phyloP scores from a whole-genome alignment of 2,329 filamentous ascomycete genomes.

The Xylariaceae sp. region DNA sequence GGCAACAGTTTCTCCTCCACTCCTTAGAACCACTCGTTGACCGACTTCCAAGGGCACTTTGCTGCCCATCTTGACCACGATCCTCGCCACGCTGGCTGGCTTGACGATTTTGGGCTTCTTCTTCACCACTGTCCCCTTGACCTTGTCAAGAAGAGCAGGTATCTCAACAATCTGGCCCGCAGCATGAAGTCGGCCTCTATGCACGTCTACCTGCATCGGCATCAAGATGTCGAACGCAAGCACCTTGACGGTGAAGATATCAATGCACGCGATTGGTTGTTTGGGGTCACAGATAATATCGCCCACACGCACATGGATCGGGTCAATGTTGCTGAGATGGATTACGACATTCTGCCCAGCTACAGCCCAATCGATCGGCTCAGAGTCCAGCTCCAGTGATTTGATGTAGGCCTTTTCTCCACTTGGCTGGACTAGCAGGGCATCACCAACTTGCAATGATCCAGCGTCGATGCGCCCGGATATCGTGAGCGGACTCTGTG shows the following conservation, averaged over 20 bases:
- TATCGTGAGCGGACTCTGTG: conserved; percentile 82
- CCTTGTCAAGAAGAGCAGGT: conserved; percentile 78
- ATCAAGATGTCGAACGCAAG: conserved; percentile 89
- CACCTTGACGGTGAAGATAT: conserved; percentile 80
- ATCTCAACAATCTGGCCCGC: conserved; percentile 77
- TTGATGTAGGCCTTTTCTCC: conserved; percentile 83
- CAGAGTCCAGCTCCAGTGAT: conserved; percentile 77
- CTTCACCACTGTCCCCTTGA: conserved; percentile 75
- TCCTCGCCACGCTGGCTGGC: conserved; percentile 77
- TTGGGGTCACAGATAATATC: conserved; percentile 82
- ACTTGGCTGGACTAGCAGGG: conserved; percentile 79
- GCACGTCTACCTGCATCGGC: conserved; percentile 88
- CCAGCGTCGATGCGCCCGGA: conserved; percentile 87
- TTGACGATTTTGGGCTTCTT: conserved; percentile 86
- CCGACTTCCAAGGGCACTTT: conserved; percentile 82
- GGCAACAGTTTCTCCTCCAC: conserved; percentile 82
- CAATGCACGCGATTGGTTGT: conserved; percentile 72
- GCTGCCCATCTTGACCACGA: conserved; percentile 75
- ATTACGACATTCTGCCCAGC: conserved; percentile 88
- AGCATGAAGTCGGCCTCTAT: conserved; percentile 81
- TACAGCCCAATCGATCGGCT: conserved; percentile 84
- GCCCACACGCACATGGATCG: conserved; percentile 79
- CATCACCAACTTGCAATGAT: conserved; percentile 83
- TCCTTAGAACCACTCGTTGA: conserved; percentile 80
- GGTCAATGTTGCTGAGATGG: conserved; percentile 85